Evolutionary conservation across 306 rosid genomes (phyloP).

Genomic region (Geum urbanum): DNA sequence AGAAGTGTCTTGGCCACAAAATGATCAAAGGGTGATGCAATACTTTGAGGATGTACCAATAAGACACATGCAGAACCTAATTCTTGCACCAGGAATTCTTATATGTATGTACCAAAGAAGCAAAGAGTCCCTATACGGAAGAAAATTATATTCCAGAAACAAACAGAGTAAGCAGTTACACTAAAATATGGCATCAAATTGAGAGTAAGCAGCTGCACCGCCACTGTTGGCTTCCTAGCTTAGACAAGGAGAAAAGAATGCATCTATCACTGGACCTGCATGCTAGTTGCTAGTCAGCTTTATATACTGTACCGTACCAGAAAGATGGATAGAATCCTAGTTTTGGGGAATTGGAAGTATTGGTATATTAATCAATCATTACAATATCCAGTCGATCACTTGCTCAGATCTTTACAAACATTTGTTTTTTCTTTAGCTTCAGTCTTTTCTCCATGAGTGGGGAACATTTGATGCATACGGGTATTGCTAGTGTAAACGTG

Average conservation of each 20-base stretch:
- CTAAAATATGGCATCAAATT: neutral
- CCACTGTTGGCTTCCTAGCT: slow-evolving; percentile 5
- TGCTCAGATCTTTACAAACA: neutral
- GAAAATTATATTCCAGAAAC: slow-evolving; percentile 15
- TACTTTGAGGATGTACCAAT: neutral
- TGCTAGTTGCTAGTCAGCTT: neutral
- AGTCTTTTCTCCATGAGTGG: too few relatives aligned
- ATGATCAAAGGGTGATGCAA: too few relatives aligned
- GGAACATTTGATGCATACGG: too few relatives aligned
- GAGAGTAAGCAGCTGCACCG: slow-evolving; percentile 5
- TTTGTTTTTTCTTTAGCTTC: neutral
- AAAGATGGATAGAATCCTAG: neutral
- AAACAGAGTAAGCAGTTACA: neutral
- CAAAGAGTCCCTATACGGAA: neutral
- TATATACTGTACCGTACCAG: neutral
- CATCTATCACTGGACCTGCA: too few relatives aligned
- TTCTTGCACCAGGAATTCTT: neutral
- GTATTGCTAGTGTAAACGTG: too few relatives aligned
- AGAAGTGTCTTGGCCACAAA: too few relatives aligned
- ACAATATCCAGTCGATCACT: neutral
- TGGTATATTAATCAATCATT: neutral
- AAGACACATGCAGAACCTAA: neutral
- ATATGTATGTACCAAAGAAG: neutral
- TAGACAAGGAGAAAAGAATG: slow-evolving; percentile 26
- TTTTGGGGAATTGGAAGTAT: neutral